Evolutionary conservation across 1,139 yeast species (phyloP).

Genomic region (Debaryomyces nepalensis): DNA sequence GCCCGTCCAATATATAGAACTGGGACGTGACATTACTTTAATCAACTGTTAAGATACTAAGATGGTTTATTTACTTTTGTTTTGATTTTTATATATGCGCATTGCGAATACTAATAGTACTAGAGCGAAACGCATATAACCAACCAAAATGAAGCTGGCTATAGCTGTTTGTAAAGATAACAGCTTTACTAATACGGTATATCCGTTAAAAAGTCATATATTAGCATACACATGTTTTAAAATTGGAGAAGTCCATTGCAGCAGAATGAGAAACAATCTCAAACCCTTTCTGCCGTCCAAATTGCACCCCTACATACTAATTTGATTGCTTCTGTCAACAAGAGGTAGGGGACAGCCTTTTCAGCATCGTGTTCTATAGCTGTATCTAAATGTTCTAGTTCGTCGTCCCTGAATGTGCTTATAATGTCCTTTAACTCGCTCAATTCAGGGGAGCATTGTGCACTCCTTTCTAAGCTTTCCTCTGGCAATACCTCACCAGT

Average conservation of each 20-base stretch:
- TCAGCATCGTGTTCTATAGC: slow-evolving; percentile 92
- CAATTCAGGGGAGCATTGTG: slow-evolving; percentile 57
- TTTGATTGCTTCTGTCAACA: slow-evolving; percentile 87
- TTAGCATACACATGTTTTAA: too few species aligned
- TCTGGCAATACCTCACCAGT: slow-evolving; percentile 37
- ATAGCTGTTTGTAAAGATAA: too few species aligned
- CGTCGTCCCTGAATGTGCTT: slow-evolving; percentile 88
- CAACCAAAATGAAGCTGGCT: too few species aligned
- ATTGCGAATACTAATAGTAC: too few species aligned
- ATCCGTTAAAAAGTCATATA: too few species aligned
- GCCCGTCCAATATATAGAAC: slow-evolving; percentile 32
- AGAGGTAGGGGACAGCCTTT: slow-evolving; percentile 87
- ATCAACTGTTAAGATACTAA: not conserved
- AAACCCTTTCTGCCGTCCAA: slow-evolving; percentile 86
- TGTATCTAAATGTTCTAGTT: slow-evolving; percentile 91
- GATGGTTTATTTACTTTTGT: slow-evolving; percentile 9
- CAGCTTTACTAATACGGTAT: too few species aligned
- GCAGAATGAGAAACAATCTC: slow-evolving; percentile 12
- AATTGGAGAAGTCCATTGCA: too few species aligned
- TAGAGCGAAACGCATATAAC: too few species aligned
- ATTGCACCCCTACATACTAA: slow-evolving; percentile 85
- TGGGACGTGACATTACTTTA: slow-evolving; percentile 29
- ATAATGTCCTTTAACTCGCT: slow-evolving; percentile 62
- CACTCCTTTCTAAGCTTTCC: slow-evolving; percentile 31
- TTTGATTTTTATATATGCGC: slow-evolving; percentile 12